Evolutionary conservation across 768 basidiomycete species (phyloP), one percentile per base, ranked within the genome.

Genomic region (Serendipita sp.): DNA sequence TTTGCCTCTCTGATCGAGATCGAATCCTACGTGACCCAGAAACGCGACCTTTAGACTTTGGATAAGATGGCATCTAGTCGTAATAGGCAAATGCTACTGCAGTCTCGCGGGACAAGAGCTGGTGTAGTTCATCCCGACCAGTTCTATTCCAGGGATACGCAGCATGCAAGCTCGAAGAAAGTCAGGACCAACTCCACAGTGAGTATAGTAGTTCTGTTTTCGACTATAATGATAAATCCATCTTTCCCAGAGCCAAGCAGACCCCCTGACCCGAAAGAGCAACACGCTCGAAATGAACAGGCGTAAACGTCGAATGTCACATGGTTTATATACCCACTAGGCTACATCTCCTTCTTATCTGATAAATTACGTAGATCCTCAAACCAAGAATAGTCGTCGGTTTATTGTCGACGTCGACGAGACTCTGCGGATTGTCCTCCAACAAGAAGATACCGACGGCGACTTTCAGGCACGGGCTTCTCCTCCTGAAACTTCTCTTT

Each of bases 331-430:
- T 18, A 36, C 34, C 27, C 34, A 18, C 44, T 23, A 62, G 34
- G 33, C 40, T 18, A 8, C 64, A 18, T 16, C 48, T 15, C 31
- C 10, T n/a, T 29, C 37, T 44, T 37, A 33, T 18, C 15, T 48
- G 60, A 65, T 44, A 23, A 31, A 43, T 75, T 74, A 97, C 72
- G 92, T 95, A 76, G 88, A 91, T 75, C 83, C 84, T 62, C 80
- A 83, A 15, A 70, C 70, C 4, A 78, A 85, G 0, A 85, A 81
- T 0, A 89, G 92, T 2, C 79, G 94, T 46, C 86, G 93, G 44
- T 98, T 95, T 76, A 80, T 98, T 62, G 91, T 98, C 65, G 95
- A 97, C 71, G 95, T 98, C 15, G 95, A 98, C 70, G 95, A 97
- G 75, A 99, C 95, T 36, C 92, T 99, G 70, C 86, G 94, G 40